Evolutionary conservation across 345 rosid genomes (phyloP).

Genomic region (Gossypium ekmanianum): DNA sequence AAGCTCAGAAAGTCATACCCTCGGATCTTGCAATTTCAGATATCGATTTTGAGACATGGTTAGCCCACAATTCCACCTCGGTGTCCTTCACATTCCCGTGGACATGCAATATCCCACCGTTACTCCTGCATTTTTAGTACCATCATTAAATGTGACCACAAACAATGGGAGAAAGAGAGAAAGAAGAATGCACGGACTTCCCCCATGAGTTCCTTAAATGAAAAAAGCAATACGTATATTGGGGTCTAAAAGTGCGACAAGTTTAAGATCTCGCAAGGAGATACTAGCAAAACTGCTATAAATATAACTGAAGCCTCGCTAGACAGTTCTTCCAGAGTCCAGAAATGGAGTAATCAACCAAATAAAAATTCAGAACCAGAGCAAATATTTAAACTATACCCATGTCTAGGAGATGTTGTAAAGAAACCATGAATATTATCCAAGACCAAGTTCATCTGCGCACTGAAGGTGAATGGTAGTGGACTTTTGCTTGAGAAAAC

Average conservation of each 20-base stretch:
- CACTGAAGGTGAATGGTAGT: not conserved
- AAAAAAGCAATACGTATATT: not conserved
- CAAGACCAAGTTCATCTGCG: not conserved
- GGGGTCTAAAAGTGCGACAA: not conserved
- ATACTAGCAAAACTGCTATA: not conserved
- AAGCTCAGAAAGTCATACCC: slow-evolving; percentile 40
- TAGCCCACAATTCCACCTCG: slow-evolving; percentile 54
- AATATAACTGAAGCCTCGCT: not conserved
- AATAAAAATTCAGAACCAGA: not conserved
- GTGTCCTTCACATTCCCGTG: slow-evolving; percentile 88
- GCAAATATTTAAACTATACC: not conserved
- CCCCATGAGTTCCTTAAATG: not conserved
- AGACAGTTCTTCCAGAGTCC: not conserved
- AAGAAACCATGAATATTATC: not conserved
- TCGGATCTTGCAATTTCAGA: slow-evolving; percentile 57
- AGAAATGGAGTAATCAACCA: not conserved
- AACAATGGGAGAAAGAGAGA: slow-evolving; percentile 10
- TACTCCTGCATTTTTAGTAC: slow-evolving; percentile 45
- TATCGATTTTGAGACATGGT: slow-evolving; percentile 49
- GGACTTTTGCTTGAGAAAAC: not conserved
- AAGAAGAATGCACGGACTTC: not conserved
- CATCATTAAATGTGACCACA: not conserved
- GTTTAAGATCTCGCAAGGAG: not conserved
- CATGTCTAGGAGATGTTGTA: not conserved
- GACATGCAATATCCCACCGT: slow-evolving; percentile 83